Conservation (phyloP, 2,329 filamentous ascomycete genomes). For the Pyricularia pennisetigena region DNA sequence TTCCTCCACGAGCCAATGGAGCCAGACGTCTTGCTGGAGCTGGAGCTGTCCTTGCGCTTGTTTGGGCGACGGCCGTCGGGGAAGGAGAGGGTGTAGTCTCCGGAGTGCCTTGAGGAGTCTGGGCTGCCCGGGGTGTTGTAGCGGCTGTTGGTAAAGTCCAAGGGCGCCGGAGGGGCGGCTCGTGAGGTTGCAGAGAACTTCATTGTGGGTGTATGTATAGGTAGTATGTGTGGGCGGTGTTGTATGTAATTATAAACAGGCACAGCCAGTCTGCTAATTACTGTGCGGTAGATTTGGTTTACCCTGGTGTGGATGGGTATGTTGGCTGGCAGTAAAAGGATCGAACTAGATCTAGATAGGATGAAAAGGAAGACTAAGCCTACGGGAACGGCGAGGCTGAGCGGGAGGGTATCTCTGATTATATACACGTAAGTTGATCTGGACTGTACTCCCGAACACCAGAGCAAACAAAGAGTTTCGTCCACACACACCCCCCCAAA, state of each 20-base stretch:
- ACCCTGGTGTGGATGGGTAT: neutral
- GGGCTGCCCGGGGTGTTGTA: slow-evolving; percentile 3
- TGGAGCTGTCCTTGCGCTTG: neutral
- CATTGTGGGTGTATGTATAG: slow-evolving; percentile 1
- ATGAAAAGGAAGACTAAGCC: neutral
- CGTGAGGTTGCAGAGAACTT: neutral
- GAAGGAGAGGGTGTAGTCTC: neutral
- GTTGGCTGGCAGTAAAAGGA: neutral
- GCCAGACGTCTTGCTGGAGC: slow-evolving; percentile 3
- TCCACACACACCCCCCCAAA: neutral
- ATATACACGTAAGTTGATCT: neutral
- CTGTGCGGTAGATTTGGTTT: neutral
- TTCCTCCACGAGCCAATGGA: neutral
- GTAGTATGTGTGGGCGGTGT: neutral
- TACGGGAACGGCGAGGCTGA: slow-evolving; percentile 2
- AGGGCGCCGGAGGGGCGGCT: slow-evolving; percentile 1
- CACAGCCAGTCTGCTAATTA: neutral
- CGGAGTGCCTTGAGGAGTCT: neutral
- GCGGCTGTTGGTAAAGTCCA: neutral
- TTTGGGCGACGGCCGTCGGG: neutral
- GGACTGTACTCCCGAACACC: neutral
- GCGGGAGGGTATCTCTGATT: neutral
- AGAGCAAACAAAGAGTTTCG: neutral
- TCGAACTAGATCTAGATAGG: neutral
- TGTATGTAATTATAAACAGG: neutral